Conservation (phyloP, 2,329 filamentous ascomycete genomes). For the Paracamarosporium sp. region DNA sequence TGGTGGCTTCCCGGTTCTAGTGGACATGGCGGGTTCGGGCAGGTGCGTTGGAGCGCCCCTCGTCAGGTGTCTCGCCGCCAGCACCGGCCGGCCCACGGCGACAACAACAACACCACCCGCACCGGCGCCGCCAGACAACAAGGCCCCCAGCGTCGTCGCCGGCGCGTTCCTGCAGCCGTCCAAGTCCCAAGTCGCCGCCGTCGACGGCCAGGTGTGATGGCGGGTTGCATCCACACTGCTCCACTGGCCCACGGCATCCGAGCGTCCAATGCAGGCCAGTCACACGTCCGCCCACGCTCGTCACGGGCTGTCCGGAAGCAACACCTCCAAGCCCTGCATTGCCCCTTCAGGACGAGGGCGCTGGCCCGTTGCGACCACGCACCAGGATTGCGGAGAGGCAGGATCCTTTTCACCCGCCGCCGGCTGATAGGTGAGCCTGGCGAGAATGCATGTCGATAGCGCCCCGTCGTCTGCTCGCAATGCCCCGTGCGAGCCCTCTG, state of each 20-base stretch:
- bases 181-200: not conserved
- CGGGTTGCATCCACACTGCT: conserved; percentile 1
- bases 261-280: conserved; percentile 2
- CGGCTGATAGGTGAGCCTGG: not conserved
- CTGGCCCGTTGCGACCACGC: conserved; percentile 7
- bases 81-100: not conserved
- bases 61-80: not conserved
- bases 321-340: conserved; percentile 2
- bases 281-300: not conserved
- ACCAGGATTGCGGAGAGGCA: conserved; percentile 8
- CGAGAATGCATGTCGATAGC: conserved; percentile 1
- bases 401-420: conserved; percentile 4
- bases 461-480: not conserved
- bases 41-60: not conserved
- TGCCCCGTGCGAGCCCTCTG: not conserved
- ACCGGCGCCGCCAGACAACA: not conserved
- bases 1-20: not conserved
- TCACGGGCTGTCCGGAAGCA: not conserved
- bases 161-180: conserved; percentile 4
- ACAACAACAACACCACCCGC: not conserved
- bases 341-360: conserved; percentile 3
- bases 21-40: not conserved
- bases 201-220: conserved; percentile 4
- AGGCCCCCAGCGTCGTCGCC: not conserved
- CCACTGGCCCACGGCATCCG: conserved; percentile 6